Conservation (phyloP, 169 alveolate species). For the Amoebophrya sp. region DNA sequence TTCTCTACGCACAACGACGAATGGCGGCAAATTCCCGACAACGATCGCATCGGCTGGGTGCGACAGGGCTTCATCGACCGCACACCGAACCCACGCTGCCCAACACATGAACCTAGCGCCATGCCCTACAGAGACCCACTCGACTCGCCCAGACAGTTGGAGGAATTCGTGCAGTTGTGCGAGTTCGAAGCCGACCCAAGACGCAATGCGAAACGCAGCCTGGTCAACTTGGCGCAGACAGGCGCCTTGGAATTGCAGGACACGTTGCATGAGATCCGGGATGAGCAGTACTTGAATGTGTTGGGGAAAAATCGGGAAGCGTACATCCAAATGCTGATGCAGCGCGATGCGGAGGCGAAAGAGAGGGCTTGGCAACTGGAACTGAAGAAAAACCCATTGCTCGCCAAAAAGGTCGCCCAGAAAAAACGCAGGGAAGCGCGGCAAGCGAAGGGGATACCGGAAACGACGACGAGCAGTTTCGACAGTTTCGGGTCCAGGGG, state of each 20-base stretch:
- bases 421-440: too few relatives aligned
- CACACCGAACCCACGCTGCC: background rate
- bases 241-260: background rate
- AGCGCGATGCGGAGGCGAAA: background rate
- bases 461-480: too few relatives aligned
- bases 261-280: background rate
- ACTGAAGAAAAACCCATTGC: background rate
- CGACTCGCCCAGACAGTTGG: background rate
- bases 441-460: too few relatives aligned
- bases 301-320: background rate
- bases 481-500: too few relatives aligned
- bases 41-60: slow-evolving; percentile 9
- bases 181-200: background rate
- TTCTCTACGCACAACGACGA: background rate
- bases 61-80: slow-evolving; percentile 23
- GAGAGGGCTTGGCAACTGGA: background rate
- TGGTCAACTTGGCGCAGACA: background rate
- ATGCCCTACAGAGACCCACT: slow-evolving; percentile 14
- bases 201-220: background rate
- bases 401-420: too few relatives aligned
- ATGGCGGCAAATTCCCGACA: slow-evolving; percentile 16
- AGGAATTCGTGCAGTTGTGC: background rate
- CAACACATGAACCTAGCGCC: background rate
- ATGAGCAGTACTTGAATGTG: background rate
- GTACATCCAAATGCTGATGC: background rate